A percentile compares a stretch with the other conserved stretches of the same genome.
phyloP scores from a whole-genome alignment of 1,139 yeast species.

The Geotrichum bryndzae region DNA sequence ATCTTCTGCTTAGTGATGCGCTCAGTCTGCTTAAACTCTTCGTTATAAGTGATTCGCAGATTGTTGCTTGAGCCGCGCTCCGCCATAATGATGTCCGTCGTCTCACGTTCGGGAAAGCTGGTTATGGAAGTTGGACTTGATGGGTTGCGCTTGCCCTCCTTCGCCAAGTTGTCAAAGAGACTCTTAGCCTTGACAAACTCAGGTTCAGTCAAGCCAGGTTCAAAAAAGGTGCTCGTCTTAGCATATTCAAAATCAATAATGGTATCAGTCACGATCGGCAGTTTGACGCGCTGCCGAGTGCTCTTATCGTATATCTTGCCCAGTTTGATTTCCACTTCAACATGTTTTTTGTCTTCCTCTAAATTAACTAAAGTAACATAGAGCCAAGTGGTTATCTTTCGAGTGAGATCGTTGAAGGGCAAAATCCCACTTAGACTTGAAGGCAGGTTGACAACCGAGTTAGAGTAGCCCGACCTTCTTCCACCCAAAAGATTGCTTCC shows the following conservation, averaged over 20 bases:
- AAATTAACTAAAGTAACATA: constrained; percentile 70
- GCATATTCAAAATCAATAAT: constrained; percentile 51
- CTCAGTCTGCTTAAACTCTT: constrained; percentile 39
- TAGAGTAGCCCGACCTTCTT: not conserved
- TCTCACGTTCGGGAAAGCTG: constrained; percentile 12
- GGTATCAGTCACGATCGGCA: constrained; percentile 75
- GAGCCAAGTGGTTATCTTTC: constrained; percentile 83
- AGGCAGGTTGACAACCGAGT: constrained; percentile 21
- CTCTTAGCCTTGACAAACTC: constrained; percentile 57
- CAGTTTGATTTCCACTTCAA: constrained; percentile 78
- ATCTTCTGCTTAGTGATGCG: constrained; percentile 70
- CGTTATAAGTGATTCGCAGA: constrained; percentile 31
- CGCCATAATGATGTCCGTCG: constrained; percentile 23
- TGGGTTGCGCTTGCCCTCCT: constrained; percentile 12
- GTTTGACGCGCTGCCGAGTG: constrained; percentile 55
- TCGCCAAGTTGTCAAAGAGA: constrained; percentile 44
- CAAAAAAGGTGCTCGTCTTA: constrained; percentile 54
- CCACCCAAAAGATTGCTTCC: not conserved
- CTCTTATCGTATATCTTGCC: constrained; percentile 69
- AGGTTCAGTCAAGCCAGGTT: constrained; percentile 63
- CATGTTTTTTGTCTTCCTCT: constrained; percentile 51
- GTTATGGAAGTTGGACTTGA: constrained; percentile 5
- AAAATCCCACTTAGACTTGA: constrained; percentile 60
- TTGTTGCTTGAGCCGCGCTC: constrained; percentile 36
- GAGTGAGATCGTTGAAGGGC: constrained; percentile 77